Conservation (phyloP, 1,139 yeast species). For the Williopsis jadinii region DNA sequence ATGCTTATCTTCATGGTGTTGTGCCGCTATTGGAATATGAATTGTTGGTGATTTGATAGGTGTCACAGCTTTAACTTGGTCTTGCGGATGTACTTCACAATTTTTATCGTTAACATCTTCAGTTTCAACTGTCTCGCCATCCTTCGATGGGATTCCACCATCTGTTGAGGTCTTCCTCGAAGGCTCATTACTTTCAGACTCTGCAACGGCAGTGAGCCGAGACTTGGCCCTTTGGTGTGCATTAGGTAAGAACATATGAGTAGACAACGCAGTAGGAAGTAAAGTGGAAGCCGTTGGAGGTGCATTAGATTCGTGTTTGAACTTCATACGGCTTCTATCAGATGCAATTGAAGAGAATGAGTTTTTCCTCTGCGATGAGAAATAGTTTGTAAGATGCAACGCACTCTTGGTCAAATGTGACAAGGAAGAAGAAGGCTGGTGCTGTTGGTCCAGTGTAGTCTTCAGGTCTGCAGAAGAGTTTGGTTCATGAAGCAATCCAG, state of each 20-base stretch:
- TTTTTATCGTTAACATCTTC: not conserved
- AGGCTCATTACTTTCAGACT: conserved; percentile 11
- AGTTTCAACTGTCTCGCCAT: not conserved
- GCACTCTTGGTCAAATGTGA: conserved; percentile 29
- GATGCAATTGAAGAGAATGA: conserved; percentile 31
- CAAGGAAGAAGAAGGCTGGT: conserved; percentile 19
- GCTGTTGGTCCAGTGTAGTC: conserved; percentile 1
- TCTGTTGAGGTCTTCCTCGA: conserved; percentile 12
- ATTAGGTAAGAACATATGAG: conserved; percentile 49
- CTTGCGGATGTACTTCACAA: conserved; percentile 4
- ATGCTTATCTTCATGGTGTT: not conserved
- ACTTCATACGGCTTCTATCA: conserved; percentile 26
- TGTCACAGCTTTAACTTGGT: not conserved
- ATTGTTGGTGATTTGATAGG: conserved; percentile 13
- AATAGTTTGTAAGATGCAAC: conserved; percentile 28
- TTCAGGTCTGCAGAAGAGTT: not conserved
- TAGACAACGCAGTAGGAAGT: conserved; percentile 44
- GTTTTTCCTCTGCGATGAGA: conserved; percentile 23
- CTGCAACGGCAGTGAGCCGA: conserved; percentile 19
- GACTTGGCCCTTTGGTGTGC: conserved; percentile 25
- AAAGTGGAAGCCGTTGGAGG: conserved; percentile 46
- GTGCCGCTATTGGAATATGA: conserved; percentile 2
- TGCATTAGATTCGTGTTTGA: conserved; percentile 39
- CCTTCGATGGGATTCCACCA: not conserved
- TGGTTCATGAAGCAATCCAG: conserved; percentile 19